phyloP scores from a whole-genome alignment of 768 basidiomycete species.

The Saitozyma podzolica region DNA sequence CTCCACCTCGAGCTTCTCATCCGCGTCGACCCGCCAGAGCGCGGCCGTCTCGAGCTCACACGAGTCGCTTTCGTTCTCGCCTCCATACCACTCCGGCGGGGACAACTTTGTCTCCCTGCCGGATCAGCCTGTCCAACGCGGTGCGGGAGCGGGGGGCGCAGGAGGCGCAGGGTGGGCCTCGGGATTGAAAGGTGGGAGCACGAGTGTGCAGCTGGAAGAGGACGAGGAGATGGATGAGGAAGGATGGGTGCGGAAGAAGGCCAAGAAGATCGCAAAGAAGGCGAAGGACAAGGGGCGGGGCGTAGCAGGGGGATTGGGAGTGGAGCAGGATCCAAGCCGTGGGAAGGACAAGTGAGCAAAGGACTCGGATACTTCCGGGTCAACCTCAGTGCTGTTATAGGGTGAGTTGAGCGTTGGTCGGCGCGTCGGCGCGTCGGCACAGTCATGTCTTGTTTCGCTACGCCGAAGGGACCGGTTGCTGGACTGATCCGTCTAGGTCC shows the following conservation, averaged over 20 bases:
- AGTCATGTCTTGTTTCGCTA: too few relatives aligned
- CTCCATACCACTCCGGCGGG: constrained; percentile 36
- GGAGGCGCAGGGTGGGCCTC: not conserved
- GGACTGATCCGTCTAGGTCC: constrained; percentile 54
- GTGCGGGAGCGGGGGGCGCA: not conserved
- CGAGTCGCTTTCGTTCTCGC: constrained; percentile 29
- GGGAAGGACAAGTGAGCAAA: constrained; percentile 9
- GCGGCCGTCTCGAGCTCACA: constrained; percentile 15
- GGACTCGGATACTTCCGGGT: constrained; percentile 57
- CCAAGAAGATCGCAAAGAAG: not conserved
- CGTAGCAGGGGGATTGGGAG: not conserved
- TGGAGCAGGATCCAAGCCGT: constrained; percentile 1
- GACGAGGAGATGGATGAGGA: constrained; percentile 14
- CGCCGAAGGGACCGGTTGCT: constrained; percentile 26
- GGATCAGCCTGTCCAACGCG: not conserved
- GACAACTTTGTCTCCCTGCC: constrained; percentile 14
- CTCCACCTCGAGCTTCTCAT: not conserved
- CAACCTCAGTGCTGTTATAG: constrained; percentile 52
- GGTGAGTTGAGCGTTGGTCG: constrained; percentile 53
- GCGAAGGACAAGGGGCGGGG: not conserved
- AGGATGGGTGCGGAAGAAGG: constrained; percentile 23
- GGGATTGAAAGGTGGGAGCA: constrained; percentile 11
- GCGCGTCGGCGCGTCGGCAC: constrained; percentile 1
- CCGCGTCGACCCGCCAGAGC: too few relatives aligned
- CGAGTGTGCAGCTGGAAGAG: constrained; percentile 6